These are phyloP conservation scores for Trypanosoma avium DNA, from an alignment of 208 protist species.

Conservation along the genomic window DNA sequence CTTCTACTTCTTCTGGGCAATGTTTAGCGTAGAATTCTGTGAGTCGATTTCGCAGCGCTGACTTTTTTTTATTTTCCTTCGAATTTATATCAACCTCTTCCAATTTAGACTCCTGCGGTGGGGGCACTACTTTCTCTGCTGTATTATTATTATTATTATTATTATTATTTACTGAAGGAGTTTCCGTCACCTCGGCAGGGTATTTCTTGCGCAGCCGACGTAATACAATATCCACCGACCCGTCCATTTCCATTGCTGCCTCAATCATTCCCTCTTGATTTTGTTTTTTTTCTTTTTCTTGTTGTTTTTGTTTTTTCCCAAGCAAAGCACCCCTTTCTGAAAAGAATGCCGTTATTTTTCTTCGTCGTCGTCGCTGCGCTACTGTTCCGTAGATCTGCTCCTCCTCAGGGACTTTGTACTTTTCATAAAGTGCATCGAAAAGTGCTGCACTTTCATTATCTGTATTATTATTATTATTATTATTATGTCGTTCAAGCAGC, in stretches of 20 bases:
- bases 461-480: no score
- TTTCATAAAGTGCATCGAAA: slow-evolving; percentile 18
- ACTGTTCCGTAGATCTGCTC: background rate
- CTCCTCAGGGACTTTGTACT: slow-evolving; percentile 14
- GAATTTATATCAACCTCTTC: no score
- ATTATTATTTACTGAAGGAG: no score
- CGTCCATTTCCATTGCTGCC: slow-evolving; percentile 4
- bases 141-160: no score
- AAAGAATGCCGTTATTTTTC: background rate
- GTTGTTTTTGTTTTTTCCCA: background rate
- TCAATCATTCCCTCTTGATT: background rate
- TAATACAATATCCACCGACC: background rate
- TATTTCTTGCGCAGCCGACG: background rate
- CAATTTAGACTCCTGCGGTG: background rate
- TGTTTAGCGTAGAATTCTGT: slow-evolving; percentile 10
- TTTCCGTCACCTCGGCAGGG: no score
- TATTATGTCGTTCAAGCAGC: background rate
- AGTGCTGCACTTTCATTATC: no score
- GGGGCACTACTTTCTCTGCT: background rate
- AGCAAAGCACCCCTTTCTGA: no score
- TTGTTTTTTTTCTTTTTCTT: slow-evolving; percentile 1
- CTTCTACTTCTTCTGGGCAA: slow-evolving; percentile 5
- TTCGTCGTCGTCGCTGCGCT: background rate
- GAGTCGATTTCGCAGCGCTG: background rate
- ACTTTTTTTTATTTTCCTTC: background rate